Percentiles rank a stretch among this genome's conserved stretches.
These are phyloP conservation scores for Cyclotella atomus DNA, from an alignment of 108 stramenopile genomes.

Conservation along the genomic window DNA sequence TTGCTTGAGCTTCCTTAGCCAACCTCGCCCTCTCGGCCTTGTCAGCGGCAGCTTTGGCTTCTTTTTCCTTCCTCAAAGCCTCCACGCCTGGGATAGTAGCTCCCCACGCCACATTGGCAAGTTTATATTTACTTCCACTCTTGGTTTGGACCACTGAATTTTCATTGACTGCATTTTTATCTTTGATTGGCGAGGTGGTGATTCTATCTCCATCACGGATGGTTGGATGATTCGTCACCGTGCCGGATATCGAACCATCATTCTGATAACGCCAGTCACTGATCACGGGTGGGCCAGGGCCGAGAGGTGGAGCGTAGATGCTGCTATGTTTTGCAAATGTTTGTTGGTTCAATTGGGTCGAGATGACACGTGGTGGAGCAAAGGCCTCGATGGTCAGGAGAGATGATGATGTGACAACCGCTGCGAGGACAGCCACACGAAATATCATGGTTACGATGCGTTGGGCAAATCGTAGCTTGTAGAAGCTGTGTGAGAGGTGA, in stretches of 20 bases:
- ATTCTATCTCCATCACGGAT: slow-evolving; percentile 59
- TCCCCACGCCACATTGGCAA: slow-evolving; percentile 46
- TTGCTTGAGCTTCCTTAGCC: background rate
- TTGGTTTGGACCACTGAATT: slow-evolving; percentile 63
- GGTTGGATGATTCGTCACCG: slow-evolving; percentile 62
- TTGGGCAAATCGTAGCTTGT: no score
- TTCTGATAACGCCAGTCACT: slow-evolving; percentile 40
- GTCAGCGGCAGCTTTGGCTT: slow-evolving; percentile 10
- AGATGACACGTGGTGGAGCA: slow-evolving; percentile 16
- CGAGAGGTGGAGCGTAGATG: slow-evolving; percentile 28
- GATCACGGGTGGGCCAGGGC: slow-evolving; percentile 40
- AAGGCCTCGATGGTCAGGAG: slow-evolving; percentile 14
- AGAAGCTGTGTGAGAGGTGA: no score
- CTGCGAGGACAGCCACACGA: slow-evolving; percentile 13
- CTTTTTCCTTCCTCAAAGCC: no score
- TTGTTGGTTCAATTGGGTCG: background rate
- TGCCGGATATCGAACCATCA: slow-evolving; percentile 56
- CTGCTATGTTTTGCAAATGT: background rate
- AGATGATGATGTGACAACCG: background rate
- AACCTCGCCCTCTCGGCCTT: slow-evolving; percentile 8
- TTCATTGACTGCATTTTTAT: slow-evolving; percentile 22
- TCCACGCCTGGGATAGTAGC: slow-evolving; percentile 22
- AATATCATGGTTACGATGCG: background rate
- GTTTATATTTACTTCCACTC: slow-evolving; percentile 77
- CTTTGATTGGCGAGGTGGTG: slow-evolving; percentile 52